These are phyloP conservation scores for Triticum urartu DNA, from an alignment of 176 grass and related monocot species.

Conservation along the genomic window DNA sequence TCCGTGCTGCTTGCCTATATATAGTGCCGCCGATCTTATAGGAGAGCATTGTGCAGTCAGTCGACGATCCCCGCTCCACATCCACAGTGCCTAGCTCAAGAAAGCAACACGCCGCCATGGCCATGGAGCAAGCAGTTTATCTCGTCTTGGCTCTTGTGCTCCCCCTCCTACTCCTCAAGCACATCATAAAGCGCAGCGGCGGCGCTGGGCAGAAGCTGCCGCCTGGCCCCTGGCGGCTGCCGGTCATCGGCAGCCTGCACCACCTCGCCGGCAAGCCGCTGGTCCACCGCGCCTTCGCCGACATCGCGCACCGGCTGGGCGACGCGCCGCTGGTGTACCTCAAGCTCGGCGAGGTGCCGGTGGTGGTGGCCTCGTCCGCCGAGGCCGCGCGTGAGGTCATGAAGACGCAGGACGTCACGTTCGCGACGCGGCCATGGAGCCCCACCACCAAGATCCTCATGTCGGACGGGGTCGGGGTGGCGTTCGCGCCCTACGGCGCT, in stretches of 20 bases:
- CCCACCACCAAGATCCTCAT: background rate
- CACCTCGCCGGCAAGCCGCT: background rate
- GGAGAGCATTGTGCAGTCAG: background rate
- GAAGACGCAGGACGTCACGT: background rate
- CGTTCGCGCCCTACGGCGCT: conserved; percentile 31
- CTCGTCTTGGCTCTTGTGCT: background rate
- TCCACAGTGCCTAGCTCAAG: background rate
- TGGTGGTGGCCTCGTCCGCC: background rate
- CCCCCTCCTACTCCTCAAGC: background rate
- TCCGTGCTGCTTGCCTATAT: background rate
- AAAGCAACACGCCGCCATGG: background rate
- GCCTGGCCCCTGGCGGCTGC: background rate
- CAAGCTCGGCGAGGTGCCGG: conserved; percentile 12
- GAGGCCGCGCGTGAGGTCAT: background rate
- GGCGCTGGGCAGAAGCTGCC: background rate
- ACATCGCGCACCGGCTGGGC: background rate
- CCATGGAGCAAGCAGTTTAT: background rate
- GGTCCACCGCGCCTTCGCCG: background rate
- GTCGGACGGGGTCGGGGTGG: background rate
- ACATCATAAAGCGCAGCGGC: accelerated
- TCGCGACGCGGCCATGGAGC: background rate
- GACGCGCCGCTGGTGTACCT: background rate
- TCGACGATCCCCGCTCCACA: background rate
- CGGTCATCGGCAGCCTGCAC: conserved; percentile 6
- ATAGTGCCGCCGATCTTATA: background rate